phyloP scores from a whole-genome alignment of 495 filamentous ascomycete species.

The Tetracladium marchalianum region DNA sequence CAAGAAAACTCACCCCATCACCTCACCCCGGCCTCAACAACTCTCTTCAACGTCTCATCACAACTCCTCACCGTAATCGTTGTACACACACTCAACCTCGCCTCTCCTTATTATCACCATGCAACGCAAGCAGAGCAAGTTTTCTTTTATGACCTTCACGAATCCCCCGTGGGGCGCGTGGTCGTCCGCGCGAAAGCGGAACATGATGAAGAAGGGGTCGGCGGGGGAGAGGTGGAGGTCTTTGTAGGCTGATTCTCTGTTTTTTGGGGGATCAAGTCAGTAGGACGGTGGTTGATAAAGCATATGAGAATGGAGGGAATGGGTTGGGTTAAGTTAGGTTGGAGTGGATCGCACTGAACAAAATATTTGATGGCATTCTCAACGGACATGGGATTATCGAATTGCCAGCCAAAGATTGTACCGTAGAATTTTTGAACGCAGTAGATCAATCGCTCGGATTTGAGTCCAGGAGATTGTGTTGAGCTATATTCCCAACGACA shows the following conservation, averaged over 20 bases:
- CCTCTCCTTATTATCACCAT: conserved; percentile 1
- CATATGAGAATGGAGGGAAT: no score
- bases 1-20: conserved; percentile 5
- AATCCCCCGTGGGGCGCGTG: conserved; percentile 13
- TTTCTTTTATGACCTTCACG: conserved; percentile 5
- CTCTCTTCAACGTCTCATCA: conserved; percentile 10
- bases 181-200: conserved; percentile 4
- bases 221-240: not conserved
- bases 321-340: no score
- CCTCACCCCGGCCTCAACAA: conserved; percentile 14
- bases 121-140: conserved; percentile 7
- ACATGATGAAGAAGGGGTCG: conserved; percentile 3
- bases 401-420: conserved; percentile 15
- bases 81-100: conserved; percentile 2
- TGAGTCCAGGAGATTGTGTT: conserved; percentile 17
- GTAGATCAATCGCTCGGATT: conserved; percentile 13
- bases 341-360: no score
- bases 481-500: no score
- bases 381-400: not conserved
- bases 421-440: conserved; percentile 17
- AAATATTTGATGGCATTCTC: no score
- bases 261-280: not conserved
- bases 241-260: no score
- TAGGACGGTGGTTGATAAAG: no score
- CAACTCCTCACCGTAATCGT: conserved; percentile 16